Percentiles rank a stretch among this genome's conserved stretches.
Conservation (phyloP, 148 eudicot species). For the Silene conica region DNA sequence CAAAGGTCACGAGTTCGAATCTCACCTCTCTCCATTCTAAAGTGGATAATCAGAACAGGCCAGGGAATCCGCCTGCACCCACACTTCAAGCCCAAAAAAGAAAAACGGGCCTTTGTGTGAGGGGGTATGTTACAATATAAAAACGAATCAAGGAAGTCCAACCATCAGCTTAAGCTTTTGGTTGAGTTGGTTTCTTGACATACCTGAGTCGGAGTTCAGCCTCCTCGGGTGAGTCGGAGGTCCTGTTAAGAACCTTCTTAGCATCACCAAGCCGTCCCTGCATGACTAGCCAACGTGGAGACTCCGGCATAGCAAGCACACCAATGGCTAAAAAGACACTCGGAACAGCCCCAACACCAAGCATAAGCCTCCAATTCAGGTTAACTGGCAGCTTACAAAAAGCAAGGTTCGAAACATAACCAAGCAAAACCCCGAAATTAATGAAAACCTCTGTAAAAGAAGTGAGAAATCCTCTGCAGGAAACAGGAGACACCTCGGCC, state of each 20-base stretch:
- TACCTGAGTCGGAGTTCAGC: conserved; percentile 37
- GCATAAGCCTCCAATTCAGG: conserved; percentile 77
- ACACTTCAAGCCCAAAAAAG: too few species aligned
- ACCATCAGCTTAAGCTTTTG: too few species aligned
- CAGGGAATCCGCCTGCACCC: too few species aligned
- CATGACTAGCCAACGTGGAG: conserved; percentile 71
- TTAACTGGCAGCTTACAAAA: conserved; percentile 39
- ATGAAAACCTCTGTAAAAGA: conserved; percentile 70
- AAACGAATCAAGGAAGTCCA: too few species aligned
- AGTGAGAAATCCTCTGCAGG: conserved; percentile 54
- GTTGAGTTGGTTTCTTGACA: too few species aligned
- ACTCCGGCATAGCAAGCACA: conserved; percentile 62
- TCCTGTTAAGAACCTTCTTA: conserved; percentile 26
- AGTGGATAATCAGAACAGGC: too few species aligned
- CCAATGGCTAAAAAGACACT: conserved; percentile 45
- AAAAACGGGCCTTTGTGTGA: too few species aligned
- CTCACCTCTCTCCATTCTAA: too few species aligned
- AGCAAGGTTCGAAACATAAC: conserved; percentile 53
- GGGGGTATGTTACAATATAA: too few species aligned
- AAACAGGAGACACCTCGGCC: conserved; percentile 66
- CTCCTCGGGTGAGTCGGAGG: conserved; percentile 47
- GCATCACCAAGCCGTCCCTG: conserved; percentile 61
- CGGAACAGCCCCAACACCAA: conserved; percentile 58
- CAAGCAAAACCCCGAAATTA: conserved; percentile 55
- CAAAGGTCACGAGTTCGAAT: too few species aligned